Percentiles rank a stretch among this genome's conserved stretches.
phyloP scores from a whole-genome alignment of 441 rosid genomes.

The Kokia cookei region DNA sequence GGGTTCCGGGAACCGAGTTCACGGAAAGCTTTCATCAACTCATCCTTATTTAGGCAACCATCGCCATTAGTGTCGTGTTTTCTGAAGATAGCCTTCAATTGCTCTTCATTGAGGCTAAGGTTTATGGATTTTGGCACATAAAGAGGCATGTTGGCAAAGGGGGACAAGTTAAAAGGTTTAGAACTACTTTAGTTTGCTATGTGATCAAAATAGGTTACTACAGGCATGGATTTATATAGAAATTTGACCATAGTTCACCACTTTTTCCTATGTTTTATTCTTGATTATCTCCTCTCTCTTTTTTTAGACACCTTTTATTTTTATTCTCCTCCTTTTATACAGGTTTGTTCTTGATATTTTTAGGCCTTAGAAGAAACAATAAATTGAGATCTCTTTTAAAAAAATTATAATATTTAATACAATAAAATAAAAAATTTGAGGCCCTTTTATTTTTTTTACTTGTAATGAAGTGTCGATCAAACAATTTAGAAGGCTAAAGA shows the following conservation, averaged over 20 bases:
- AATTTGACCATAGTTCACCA: not conserved
- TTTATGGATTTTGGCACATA: not conserved
- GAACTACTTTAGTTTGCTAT: not conserved
- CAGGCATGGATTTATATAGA: not conserved
- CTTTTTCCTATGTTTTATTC: not conserved
- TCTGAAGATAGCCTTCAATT: not conserved
- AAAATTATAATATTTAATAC: too few relatives aligned
- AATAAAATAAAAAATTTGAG: too few relatives aligned
- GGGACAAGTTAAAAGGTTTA: too few relatives aligned
- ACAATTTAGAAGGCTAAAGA: too few relatives aligned
- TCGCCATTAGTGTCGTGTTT: constrained; percentile 3
- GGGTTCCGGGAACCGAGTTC: not conserved
- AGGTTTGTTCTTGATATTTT: too few relatives aligned
- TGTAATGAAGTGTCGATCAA: too few relatives aligned
- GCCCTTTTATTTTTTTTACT: too few relatives aligned
- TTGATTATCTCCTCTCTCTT: not conserved
- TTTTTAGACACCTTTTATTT: not conserved
- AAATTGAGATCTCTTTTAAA: too few relatives aligned
- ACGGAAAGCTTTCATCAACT: not conserved
- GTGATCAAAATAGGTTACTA: not conserved
- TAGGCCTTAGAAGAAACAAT: too few relatives aligned
- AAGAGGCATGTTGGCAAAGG: not conserved
- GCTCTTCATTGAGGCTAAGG: not conserved
- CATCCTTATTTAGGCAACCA: not conserved
- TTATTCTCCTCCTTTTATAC: not conserved